phyloP scores from a whole-genome alignment of 2,329 filamentous ascomycete species.

The Colletotrichum sp. region DNA sequence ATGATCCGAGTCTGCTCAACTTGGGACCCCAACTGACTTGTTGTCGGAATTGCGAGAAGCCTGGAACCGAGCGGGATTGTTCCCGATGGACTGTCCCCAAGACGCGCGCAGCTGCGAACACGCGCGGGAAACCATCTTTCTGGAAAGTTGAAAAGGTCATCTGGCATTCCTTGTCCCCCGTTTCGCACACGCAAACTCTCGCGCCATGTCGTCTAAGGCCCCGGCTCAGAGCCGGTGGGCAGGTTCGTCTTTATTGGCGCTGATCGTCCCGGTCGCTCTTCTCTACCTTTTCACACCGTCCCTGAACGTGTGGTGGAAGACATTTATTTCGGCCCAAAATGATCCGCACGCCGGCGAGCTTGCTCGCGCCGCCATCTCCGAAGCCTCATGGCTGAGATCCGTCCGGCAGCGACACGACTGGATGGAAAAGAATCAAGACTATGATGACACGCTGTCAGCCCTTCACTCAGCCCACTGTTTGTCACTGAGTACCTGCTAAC shows the following conservation, averaged over 20 bases:
- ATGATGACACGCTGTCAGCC: neutral
- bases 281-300: neutral
- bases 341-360: neutral
- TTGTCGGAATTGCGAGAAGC: neutral
- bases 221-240: neutral
- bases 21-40: neutral
- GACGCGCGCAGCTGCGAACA: neutral
- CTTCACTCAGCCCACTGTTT: neutral
- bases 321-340: accelerated
- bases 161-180: neutral
- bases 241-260: neutral
- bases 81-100: neutral
- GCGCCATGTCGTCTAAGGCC: neutral
- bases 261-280: neutral
- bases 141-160: neutral
- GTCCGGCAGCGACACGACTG: neutral
- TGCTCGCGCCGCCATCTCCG: neutral
- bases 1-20: neutral
- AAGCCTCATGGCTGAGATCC: neutral
- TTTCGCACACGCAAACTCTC: neutral
- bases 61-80: neutral
- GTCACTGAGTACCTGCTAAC: neutral
- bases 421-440: neutral
- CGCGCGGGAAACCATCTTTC: neutral
- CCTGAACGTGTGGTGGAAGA: neutral